Conservation (phyloP, 2,329 filamentous ascomycete species). For the Diaporthe sp. region DNA sequence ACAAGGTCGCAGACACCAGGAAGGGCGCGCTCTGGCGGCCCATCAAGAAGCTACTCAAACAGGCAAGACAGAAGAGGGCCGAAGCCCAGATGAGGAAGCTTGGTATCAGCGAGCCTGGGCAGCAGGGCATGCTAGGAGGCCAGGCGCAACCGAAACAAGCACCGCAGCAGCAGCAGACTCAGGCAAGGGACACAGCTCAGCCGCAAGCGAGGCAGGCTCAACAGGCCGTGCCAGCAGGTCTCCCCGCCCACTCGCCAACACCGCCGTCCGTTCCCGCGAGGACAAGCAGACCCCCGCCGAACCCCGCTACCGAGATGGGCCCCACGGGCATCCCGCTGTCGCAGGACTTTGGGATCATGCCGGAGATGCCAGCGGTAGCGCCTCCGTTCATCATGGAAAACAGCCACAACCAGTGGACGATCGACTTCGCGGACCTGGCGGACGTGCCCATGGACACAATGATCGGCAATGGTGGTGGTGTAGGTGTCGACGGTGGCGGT, state of each 20-base stretch:
- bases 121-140: neutral
- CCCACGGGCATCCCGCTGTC: constrained; percentile 31
- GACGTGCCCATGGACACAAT: constrained; percentile 17
- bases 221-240: neutral
- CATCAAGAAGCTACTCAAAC: constrained; percentile 64
- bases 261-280: neutral
- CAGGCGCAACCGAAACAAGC: constrained; percentile 2
- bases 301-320: constrained; percentile 21
- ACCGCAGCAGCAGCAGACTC: neutral
- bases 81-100: constrained; percentile 47
- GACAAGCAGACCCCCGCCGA: neutral
- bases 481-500: constrained; percentile 41
- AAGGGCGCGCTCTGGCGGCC: constrained; percentile 66
- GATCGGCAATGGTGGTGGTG: neutral
- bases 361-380: neutral
- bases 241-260: neutral
- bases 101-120: constrained; percentile 37
- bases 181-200: neutral
- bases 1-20: constrained; percentile 62
- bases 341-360: constrained; percentile 18
- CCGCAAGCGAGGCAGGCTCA: neutral
- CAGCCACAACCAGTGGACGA: constrained; percentile 32
- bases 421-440: constrained; percentile 33
- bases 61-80: constrained; percentile 57
- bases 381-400: constrained; percentile 6